These are phyloP conservation scores for Phytophthora niederhauseri DNA, from an alignment of 352 stramenopile genomes.

Conservation along the genomic window DNA sequence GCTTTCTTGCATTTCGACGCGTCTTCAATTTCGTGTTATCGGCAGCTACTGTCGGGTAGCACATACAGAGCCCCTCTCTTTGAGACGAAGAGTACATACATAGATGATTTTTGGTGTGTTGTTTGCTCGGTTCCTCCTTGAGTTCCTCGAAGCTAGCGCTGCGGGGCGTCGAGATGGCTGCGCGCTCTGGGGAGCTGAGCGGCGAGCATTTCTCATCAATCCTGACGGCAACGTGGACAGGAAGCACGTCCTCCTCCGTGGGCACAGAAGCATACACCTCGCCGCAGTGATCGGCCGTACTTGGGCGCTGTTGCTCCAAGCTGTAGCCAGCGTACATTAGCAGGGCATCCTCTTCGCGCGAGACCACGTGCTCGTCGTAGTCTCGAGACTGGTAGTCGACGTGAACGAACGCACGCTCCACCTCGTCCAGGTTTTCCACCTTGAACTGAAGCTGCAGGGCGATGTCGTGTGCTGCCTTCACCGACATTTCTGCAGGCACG, in stretches of 20 bases:
- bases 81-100: slow-evolving; percentile 17
- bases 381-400: slow-evolving; percentile 93
- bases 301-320: slow-evolving; percentile 12
- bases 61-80: background rate
- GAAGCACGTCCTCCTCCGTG: slow-evolving; percentile 19
- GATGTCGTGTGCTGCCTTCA: slow-evolving; percentile 94
- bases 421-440: slow-evolving; percentile 90
- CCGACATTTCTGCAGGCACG: slow-evolving; percentile 87
- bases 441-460: slow-evolving; percentile 95
- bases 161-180: slow-evolving; percentile 12
- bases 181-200: slow-evolving; percentile 14
- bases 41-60: background rate
- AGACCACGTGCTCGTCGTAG: slow-evolving; percentile 75
- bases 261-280: slow-evolving; percentile 27
- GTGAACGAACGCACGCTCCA: slow-evolving; percentile 96
- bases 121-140: slow-evolving; percentile 7
- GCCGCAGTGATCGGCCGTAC: slow-evolving; percentile 15
- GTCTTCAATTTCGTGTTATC: background rate
- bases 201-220: slow-evolving; percentile 10
- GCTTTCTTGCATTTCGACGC: slow-evolving; percentile 2
- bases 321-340: slow-evolving; percentile 46
- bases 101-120: slow-evolving; percentile 13
- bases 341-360: slow-evolving; percentile 56
- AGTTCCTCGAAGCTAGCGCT: slow-evolving; percentile 22
- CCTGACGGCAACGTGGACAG: slow-evolving; percentile 4